These are phyloP conservation scores for Mycena belliarum DNA, from an alignment of 768 basidiomycete genomes.

Conservation along the genomic window DNA sequence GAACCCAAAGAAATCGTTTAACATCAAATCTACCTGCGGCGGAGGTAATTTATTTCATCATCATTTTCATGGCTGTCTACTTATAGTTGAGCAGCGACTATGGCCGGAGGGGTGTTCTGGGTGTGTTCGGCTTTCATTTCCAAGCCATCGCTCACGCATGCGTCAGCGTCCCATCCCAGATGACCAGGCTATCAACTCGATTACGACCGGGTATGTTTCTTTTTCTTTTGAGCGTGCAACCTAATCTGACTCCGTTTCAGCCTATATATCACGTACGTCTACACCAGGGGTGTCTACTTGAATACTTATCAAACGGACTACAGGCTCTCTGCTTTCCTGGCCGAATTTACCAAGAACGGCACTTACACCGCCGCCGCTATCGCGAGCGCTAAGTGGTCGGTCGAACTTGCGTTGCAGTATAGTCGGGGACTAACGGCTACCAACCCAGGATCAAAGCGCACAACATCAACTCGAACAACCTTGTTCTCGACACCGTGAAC, in stretches of 20 bases:
- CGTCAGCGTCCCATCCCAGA: conserved; percentile 42
- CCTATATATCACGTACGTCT: conserved; percentile 40
- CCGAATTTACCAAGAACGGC: conserved; percentile 42
- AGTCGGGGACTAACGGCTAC: background rate
- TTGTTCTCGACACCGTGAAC: conserved; percentile 50
- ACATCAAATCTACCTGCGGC: conserved; percentile 43
- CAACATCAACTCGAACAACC: conserved; percentile 42
- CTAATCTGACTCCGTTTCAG: conserved; percentile 22
- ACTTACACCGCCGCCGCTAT: conserved; percentile 51
- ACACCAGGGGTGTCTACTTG: background rate
- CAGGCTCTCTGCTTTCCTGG: conserved; percentile 52
- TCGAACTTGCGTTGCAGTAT: background rate
- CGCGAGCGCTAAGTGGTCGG: conserved; percentile 41
- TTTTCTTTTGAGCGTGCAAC: background rate
- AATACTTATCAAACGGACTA: background rate
- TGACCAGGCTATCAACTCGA: conserved; percentile 48
- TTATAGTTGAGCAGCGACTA: conserved; percentile 34
- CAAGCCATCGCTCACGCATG: background rate
- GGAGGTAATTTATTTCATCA: conserved; percentile 37
- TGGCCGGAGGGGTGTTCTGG: conserved; percentile 61
- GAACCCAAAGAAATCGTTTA: conserved; percentile 43
- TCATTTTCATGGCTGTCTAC: background rate
- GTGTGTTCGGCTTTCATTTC: conserved; percentile 24
- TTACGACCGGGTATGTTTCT: conserved; percentile 53
- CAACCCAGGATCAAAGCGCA: conserved; percentile 39